These are phyloP conservation scores for Metschnikowia arizonensis DNA, from an alignment of 805 yeast genomes.

Conservation along the genomic window DNA sequence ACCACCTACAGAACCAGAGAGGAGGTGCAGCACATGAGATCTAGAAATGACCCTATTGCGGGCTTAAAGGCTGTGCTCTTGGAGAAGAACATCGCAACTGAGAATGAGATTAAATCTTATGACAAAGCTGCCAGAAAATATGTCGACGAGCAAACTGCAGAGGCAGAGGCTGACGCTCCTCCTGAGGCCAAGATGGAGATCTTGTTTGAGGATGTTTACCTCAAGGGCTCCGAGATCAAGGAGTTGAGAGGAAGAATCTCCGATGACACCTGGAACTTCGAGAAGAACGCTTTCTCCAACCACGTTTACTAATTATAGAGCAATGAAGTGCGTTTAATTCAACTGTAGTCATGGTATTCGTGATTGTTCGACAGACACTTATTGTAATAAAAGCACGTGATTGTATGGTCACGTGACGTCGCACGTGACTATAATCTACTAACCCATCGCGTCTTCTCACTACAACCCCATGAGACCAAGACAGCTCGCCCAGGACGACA, in stretches of 20 bases:
- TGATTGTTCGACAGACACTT: too few species aligned
- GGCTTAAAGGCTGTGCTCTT: conserved; percentile 86
- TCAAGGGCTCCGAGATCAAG: conserved; percentile 89
- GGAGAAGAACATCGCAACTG: conserved; percentile 82
- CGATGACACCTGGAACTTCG: conserved; percentile 89
- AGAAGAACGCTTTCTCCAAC: conserved; percentile 44
- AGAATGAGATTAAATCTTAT: conserved; percentile 88
- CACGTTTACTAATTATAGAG: conserved; percentile 37
- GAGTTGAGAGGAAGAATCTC: conserved; percentile 94
- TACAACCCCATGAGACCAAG: background rate
- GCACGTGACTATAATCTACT: conserved; percentile 1
- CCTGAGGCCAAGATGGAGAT: conserved; percentile 95
- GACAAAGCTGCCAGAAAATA: conserved; percentile 95
- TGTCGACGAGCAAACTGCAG: conserved; percentile 91
- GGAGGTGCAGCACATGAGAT: conserved; percentile 99
- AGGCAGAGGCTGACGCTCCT: conserved; percentile 89
- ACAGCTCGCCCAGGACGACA: conserved; percentile 31
- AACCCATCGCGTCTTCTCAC: conserved; percentile 3
- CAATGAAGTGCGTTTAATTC: background rate
- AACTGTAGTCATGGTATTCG: background rate
- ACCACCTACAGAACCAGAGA: conserved; percentile 99
- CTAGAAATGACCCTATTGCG: conserved; percentile 95
- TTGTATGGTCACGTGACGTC: background rate
- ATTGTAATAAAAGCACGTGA: too few species aligned
- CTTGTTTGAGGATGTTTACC: conserved; percentile 94